Percentiles rank a stretch among this genome's conserved stretches.
Conservation (phyloP, 2,329 filamentous ascomycete species). For the Bipolaris zeicola region DNA sequence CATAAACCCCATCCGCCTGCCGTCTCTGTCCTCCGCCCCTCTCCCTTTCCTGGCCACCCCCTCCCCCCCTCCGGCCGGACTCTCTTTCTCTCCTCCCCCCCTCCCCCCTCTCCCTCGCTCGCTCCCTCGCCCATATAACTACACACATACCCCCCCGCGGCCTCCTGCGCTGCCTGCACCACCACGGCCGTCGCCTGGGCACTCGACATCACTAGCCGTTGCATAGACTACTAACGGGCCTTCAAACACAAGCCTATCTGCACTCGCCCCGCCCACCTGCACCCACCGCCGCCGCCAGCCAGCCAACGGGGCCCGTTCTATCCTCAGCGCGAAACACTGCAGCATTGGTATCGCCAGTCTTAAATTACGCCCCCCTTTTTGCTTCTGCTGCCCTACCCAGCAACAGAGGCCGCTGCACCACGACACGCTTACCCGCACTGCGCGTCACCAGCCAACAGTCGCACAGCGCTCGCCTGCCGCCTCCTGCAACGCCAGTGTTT, state of each 20-base stretch:
- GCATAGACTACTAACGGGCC: constrained; percentile 22
- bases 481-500: constrained; percentile 34
- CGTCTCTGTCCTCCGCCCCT: neutral
- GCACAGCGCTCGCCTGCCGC: constrained; percentile 24
- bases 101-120: neutral
- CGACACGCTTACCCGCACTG: constrained; percentile 24
- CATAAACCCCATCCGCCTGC: neutral
- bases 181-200: constrained; percentile 2
- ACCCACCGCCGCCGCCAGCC: constrained; percentile 13
- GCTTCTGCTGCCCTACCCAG: constrained; percentile 9
- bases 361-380: constrained; percentile 27
- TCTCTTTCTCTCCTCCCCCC: too few relatives aligned
- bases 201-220: constrained; percentile 14
- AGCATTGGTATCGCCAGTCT: constrained; percentile 43
- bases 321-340: constrained; percentile 32
- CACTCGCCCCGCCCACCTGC: constrained; percentile 26
- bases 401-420: constrained; percentile 15
- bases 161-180: constrained; percentile 5
- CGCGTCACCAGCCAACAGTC: constrained; percentile 32
- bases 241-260: constrained; percentile 15
- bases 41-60: neutral
- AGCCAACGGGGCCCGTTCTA: constrained; percentile 20
- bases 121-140: neutral
- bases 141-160: constrained; percentile 7
- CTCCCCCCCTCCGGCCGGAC: too few relatives aligned